A percentile compares a stretch with the other conserved stretches of the same genome.
Conservation (phyloP, 768 basidiomycete species). For the Lentinus brumalis region DNA sequence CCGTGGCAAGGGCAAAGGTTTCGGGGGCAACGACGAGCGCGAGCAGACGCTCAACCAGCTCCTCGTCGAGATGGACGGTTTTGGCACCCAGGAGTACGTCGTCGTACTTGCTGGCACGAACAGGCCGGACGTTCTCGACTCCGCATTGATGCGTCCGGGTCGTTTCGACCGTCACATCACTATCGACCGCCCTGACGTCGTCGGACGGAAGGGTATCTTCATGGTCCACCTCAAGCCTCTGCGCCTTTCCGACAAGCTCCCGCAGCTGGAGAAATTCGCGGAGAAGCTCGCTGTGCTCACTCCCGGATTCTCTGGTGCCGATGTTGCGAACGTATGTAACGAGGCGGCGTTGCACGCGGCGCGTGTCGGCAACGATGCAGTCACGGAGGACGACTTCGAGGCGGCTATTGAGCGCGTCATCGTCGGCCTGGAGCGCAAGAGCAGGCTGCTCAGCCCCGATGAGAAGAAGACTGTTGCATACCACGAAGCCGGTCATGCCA, state of each 20-base stretch:
- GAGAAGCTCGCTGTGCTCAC: constrained; percentile 96
- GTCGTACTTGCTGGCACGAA: constrained; percentile 98
- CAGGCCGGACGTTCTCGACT: constrained; percentile 93
- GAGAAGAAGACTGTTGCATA: constrained; percentile 99
- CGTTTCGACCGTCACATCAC: constrained; percentile 97
- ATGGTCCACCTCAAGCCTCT: constrained; percentile 88
- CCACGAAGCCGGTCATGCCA: constrained; percentile 98
- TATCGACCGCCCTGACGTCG: constrained; percentile 93
- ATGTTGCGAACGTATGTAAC: constrained; percentile 99
- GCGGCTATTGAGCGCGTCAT: constrained; percentile 98
- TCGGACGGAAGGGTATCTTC: constrained; percentile 92
- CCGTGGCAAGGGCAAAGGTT: constrained; percentile 72
- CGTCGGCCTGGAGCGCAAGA: constrained; percentile 95
- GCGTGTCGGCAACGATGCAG: constrained; percentile 74
- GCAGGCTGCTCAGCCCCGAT: constrained; percentile 85
- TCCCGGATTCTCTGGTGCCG: constrained; percentile 97
- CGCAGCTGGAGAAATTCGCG: constrained; percentile 60
- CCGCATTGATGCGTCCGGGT: constrained; percentile 94
- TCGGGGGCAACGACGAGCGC: constrained; percentile 95
- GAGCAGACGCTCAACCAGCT: constrained; percentile 98
- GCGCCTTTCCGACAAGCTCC: constrained; percentile 58
- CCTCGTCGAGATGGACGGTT: constrained; percentile 99
- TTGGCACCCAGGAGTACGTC: constrained; percentile 95
- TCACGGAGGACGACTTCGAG: constrained; percentile 88
- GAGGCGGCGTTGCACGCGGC: constrained; percentile 97